phyloP scores from a whole-genome alignment of 129 eudicot genomes.

The Logfia minima region DNA sequence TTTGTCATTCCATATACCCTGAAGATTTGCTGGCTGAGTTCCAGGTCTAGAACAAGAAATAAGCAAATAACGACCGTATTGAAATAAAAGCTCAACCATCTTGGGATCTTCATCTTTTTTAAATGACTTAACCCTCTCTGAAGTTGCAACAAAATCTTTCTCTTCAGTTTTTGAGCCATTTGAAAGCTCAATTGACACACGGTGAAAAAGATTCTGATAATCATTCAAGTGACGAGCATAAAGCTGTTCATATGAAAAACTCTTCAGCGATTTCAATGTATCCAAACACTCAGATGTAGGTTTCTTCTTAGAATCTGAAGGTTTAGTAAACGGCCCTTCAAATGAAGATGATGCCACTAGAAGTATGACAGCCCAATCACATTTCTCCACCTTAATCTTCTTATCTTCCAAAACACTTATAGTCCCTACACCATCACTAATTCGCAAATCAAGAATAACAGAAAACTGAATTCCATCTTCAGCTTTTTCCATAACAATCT shows the following conservation, averaged over 20 bases:
- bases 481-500: conserved; percentile 2
- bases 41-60: conserved; percentile 68
- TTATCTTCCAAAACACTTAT: conserved; percentile 41
- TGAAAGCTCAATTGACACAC: conserved; percentile 57
- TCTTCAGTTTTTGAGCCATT: conserved; percentile 36
- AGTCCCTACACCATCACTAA: conserved; percentile 38
- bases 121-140: conserved; percentile 62
- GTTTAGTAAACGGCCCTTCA: conserved; percentile 58
- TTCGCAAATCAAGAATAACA: conserved; percentile 58
- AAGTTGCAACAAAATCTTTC: conserved; percentile 35
- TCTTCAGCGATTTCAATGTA: conserved; percentile 36
- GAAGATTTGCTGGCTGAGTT: conserved; percentile 66
- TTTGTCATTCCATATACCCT: conserved; percentile 72
- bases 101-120: conserved; percentile 62
- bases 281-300: conserved; percentile 44
- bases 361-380: conserved; percentile 52
- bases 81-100: conserved; percentile 64
- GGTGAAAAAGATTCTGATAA: conserved; percentile 58
- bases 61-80: conserved; percentile 67
- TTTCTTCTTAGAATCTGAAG: conserved; percentile 52
- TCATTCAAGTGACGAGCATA: conserved; percentile 63
- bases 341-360: conserved; percentile 62
- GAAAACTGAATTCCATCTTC: conserved; percentile 37
- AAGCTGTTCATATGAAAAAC: conserved; percentile 45
- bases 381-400: conserved; percentile 48